Evolutionary conservation across 495 filamentous ascomycete species (phyloP), one percentile per base, ranked within the genome.

Genomic region (Mytilinidion resinicola): DNA sequence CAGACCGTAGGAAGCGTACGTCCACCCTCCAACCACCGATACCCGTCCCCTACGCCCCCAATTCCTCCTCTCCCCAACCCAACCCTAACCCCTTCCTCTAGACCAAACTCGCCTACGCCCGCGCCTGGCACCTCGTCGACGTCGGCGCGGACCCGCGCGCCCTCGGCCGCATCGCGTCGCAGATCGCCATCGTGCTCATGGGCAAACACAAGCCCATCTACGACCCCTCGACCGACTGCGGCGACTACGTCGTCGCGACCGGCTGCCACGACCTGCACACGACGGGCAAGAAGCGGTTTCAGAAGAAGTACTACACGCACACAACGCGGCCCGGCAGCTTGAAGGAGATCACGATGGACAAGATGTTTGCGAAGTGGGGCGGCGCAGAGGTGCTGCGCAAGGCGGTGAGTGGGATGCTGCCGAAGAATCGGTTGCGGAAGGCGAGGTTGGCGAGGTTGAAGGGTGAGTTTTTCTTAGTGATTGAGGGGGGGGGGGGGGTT

Each of bases 201-300:
- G 93, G 93, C 74, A 99, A 99, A 80, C 86, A 97, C 80, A 99
- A 99, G 75, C 93, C 93, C 12, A 97, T 96, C 76, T 98, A 85
- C 75, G 89, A 97, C 72, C 95, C 69, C 17, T 82, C 86, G 58
- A 96, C 93, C 55, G 93, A 98, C 80, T 97, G 95, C 80, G 93
- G 93, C 57, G 93, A 98, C 83, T 98, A 98, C 73, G 92, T 98
- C 5, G 93, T 98, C 0, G 92, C 91, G 6, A 87, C 86, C 34
- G 84, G 88, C 66, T 98, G 93, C 79, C 81, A 85, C 52, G 85
- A 90, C 57, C 80, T 98, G 38, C 84, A 87, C 74, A 87, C 84
- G 17, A 96, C 95, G 35, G 93, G 93, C 63, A 88, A 87, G 74
- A 98, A 98, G 78, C 85, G 83, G 64, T 82, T 80, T 70, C 89